Base-by-base conservation (phyloP, 1,284 basidiomycete genomes). In the Rhodotorula sp. region DNA sequence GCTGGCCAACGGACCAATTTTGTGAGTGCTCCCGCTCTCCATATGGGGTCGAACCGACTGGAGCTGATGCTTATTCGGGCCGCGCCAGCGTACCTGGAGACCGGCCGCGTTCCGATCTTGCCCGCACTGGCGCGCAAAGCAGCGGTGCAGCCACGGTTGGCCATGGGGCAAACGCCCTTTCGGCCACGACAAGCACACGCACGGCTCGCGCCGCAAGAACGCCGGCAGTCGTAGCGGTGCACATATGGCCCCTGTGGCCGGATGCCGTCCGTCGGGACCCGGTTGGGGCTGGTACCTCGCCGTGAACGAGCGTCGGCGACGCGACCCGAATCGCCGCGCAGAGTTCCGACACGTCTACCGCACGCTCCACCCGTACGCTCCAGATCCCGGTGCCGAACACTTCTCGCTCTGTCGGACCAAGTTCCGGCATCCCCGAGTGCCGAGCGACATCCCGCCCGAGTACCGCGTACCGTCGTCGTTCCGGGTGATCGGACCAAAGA, bases 191-290 rank as follows among this genome's bases (percentile, higher is more conserved):
- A 14, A n/a, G 50, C 23, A 21, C 10, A 6, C 50, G 21, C 50
- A 43, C 38, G 38, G 38, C 38, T 43, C 38, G 38, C 38, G 38
- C 10, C 38, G 38, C 38, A 43, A 43, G 38, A 43, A 43, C 10
- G 38, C 14, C 38, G 38, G 38, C 10, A 43, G 38, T 43, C 38
- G 38, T 12, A 43, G 38, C 38, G 38, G 38, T 12, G 38, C 38
- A 8, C 54, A 55, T 31, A 79, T 74, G 38, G 76, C 76, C 87
- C 62, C 62, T 21, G 45, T 56, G 28, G 45, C 28, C 23, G 62
- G 55, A 19, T 63, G 62, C 43, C 50, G 62, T 26, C 23, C 62
- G 5, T 26, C 55, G 31, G 34, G 56, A 16, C 48, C 34, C 19
- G 48, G 60, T n/a, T 67, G 66, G 66, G 34, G 48, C n/a, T 63